Base-by-base conservation (phyloP, 2,329 filamentous ascomycete genomes). In the Claviceps sp. region DNA sequence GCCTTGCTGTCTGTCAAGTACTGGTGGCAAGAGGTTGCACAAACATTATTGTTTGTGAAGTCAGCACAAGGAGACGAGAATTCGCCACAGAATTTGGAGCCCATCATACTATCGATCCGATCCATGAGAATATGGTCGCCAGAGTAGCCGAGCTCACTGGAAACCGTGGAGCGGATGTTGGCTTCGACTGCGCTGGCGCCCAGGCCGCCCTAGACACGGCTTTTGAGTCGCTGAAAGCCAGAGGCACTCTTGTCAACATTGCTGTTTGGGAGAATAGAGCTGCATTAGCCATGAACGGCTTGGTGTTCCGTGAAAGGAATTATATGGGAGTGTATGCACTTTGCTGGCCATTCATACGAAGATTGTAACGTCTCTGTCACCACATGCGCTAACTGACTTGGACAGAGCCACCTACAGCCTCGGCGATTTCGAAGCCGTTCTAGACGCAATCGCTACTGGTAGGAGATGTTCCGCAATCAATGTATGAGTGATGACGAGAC, bases 151-250 rank as follows among this genome's bases (percentile, higher is more conserved):
- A 73, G 20, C 58, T 82, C 40, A 78, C 72, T 5, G 68, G 69
- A 2, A 65, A 69, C 0, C 63, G 67, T 1, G 80, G 80, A 0
- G 76, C 75, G 1, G 75, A 82, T 58, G 68, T 83, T 2, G 75
- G 77, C 0, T 81, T 83, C 55, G 80, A 85, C 55, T 79, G 78
- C 37, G 79, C 80, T 0, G 81, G 81, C 6, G 77, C 82, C 20
- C 70, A 74, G n/a, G 67, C 67, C 1, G 75, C 69, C n/a, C 58
- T 75, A 4, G 61, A 69, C 40, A 60, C 54, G 57, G 78, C 65
- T 57, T 77, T 72, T 42, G 63, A 70, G 20, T 70, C 74, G 0
- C 73, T 80, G 2, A 69, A 72, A 48, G 69, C 72, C 0, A 69
- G 75, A 38, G 81, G 80, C 0, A 77, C 76, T 0, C 70, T 85